phyloP scores from a whole-genome alignment of 2,329 filamentous ascomycete species.

The Didymella arachidicola region DNA sequence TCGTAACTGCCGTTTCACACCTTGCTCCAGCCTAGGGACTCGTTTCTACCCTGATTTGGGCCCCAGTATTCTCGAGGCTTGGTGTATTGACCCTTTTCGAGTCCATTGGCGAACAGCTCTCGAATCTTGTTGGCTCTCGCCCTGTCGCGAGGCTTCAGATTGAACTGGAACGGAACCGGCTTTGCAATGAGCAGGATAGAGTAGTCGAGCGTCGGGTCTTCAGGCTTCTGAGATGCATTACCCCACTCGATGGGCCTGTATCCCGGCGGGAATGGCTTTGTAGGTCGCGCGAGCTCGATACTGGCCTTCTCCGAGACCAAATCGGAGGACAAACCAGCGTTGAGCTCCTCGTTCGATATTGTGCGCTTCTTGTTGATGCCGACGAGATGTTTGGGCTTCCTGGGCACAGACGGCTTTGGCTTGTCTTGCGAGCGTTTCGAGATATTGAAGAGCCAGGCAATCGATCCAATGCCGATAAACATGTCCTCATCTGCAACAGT shows the following conservation, averaged over 20 bases:
- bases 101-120: conserved; percentile 47
- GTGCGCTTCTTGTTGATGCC: conserved; percentile 46
- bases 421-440: conserved; percentile 28
- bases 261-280: conserved; percentile 15
- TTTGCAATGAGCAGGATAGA: conserved; percentile 57
- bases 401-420: conserved; percentile 16
- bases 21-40: conserved; percentile 47
- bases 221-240: conserved; percentile 31
- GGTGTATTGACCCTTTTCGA: conserved; percentile 50
- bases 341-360: conserved; percentile 49
- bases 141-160: conserved; percentile 47
- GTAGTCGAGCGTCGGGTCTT: conserved; percentile 56
- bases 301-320: conserved; percentile 36
- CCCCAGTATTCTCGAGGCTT: conserved; percentile 52
- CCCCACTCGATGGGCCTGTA: conserved; percentile 38
- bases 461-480: conserved; percentile 53
- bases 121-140: conserved; percentile 44
- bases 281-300: conserved; percentile 20
- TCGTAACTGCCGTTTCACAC: conserved; percentile 33
- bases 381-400: conserved; percentile 26
- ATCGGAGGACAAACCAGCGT: conserved; percentile 36
- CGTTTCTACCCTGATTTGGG: conserved; percentile 41
- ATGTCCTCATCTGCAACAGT: conserved; percentile 54
- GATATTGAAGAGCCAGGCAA: conserved; percentile 58
- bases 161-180: conserved; percentile 55